Percentiles rank a stretch among this genome's conserved stretches.
These are phyloP conservation scores for Sclerotinia subarctica DNA, from an alignment of 2,329 filamentous ascomycete genomes.

Conservation along the genomic window DNA sequence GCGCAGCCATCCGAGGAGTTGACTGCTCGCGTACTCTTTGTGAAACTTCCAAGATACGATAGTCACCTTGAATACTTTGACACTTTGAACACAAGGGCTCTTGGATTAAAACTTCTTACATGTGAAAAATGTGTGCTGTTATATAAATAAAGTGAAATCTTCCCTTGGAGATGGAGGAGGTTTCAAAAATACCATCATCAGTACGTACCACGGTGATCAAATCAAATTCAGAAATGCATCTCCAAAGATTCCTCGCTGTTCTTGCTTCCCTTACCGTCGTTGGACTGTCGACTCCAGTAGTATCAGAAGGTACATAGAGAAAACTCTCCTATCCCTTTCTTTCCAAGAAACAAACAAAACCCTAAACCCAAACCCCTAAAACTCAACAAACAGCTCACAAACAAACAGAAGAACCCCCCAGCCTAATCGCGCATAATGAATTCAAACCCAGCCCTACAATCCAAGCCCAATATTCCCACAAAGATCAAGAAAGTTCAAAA, in stretches of 20 bases:
- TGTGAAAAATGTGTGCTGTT: neutral
- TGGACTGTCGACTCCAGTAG: neutral
- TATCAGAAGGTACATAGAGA: neutral
- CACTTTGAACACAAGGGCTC: neutral
- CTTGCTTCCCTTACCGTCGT: neutral
- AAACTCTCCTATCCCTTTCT: fast-evolving
- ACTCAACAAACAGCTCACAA: neutral
- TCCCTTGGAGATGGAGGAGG: neutral
- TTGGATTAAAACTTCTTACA: neutral
- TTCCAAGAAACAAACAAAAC: neutral
- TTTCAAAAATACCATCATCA: neutral
- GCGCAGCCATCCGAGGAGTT: neutral
- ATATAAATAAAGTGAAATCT: neutral
- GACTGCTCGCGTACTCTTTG: neutral
- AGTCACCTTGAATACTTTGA: neutral
- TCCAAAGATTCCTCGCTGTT: neutral
- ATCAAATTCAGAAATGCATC: neutral
- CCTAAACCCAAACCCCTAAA: neutral
- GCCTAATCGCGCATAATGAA: neutral
- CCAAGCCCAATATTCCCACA: neutral
- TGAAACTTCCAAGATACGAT: neutral
- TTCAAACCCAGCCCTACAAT: neutral
- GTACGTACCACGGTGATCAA: fast-evolving
- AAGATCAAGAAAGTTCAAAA: neutral
- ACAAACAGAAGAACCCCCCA: neutral